A percentile compares a stretch with the other conserved stretches of the same genome.
Evolutionary conservation across 208 protist species (phyloP).

Genomic region (Leishmania major): DNA sequence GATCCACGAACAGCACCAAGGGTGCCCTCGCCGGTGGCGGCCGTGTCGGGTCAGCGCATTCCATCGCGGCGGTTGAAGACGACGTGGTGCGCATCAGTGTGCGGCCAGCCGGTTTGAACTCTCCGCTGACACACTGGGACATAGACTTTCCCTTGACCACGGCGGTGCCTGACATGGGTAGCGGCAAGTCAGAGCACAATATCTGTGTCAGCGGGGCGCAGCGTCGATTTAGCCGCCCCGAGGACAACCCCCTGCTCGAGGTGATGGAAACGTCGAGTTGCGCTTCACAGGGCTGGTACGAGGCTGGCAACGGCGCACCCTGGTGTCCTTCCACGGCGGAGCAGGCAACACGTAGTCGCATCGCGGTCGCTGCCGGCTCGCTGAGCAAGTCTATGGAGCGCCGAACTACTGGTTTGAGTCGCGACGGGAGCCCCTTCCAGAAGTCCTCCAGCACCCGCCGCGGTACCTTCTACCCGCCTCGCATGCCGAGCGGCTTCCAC

Average conservation of each 20-base stretch:
- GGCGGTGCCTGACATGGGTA: slow-evolving; percentile 4
- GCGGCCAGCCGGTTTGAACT: slow-evolving; percentile 6
- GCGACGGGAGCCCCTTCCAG: not conserved
- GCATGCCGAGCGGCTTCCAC: slow-evolving; percentile 10
- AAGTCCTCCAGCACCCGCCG: not conserved
- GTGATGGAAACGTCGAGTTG: slow-evolving; percentile 34
- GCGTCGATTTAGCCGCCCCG: slow-evolving; percentile 21
- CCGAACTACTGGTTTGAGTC: not conserved
- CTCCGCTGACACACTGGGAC: not conserved
- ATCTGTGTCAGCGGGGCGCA: slow-evolving; percentile 5
- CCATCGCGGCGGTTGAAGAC: slow-evolving; percentile 11
- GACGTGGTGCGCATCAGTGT: slow-evolving; percentile 15
- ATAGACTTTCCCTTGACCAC: not conserved
- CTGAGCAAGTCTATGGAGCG: not conserved
- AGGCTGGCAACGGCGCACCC: not conserved
- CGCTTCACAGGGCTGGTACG: slow-evolving; percentile 16
- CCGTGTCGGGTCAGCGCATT: slow-evolving; percentile 8
- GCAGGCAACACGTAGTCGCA: not conserved
- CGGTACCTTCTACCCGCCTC: not conserved
- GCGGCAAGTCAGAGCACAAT: slow-evolving; percentile 6
- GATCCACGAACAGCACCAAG: not conserved
- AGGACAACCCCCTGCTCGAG: slow-evolving; percentile 28
- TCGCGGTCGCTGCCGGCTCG: not conserved
- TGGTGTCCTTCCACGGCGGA: not conserved
- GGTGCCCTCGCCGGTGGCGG: not conserved